Percentiles rank a stretch among this genome's conserved stretches.
Evolutionary conservation across 2,329 filamentous ascomycete species (phyloP).

Genomic region (Phyllosticta citrichinensis): DNA sequence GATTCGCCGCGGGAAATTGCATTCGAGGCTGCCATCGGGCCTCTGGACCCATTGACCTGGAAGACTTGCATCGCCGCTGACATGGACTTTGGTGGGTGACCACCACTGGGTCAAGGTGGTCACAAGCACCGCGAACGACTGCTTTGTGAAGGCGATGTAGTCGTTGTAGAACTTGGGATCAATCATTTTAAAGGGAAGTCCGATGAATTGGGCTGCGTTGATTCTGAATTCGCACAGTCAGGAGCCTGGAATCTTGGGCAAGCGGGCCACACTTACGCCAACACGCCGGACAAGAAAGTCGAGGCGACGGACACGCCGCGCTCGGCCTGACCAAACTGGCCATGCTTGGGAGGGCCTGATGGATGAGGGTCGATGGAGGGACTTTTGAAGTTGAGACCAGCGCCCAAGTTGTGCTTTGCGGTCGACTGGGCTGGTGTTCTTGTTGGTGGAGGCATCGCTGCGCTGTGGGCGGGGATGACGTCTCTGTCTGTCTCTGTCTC

Average conservation of each 20-base stretch:
- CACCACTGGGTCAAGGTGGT: constrained; percentile 78
- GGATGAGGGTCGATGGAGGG: constrained; percentile 32
- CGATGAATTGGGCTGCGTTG: constrained; percentile 63
- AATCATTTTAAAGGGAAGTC: constrained; percentile 63
- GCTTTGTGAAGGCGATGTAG: constrained; percentile 81
- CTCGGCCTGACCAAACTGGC: constrained; percentile 38
- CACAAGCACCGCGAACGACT: constrained; percentile 67
- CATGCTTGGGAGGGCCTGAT: constrained; percentile 36
- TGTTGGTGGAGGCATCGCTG: constrained; percentile 1
- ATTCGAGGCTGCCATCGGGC: constrained; percentile 62
- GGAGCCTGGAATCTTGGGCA: not conserved
- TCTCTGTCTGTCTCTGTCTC: not conserved
- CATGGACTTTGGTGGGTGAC: constrained; percentile 71
- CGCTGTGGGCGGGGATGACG: not conserved
- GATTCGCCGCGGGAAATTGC: constrained; percentile 70
- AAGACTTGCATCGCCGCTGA: constrained; percentile 76
- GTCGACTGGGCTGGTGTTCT: constrained; percentile 15
- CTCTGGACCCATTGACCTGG: constrained; percentile 62
- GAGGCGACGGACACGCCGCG: constrained; percentile 40
- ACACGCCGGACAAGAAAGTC: constrained; percentile 39
- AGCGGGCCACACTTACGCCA: constrained; percentile 30
- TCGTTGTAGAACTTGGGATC: constrained; percentile 71
- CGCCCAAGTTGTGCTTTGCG: constrained; percentile 29
- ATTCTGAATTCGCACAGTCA: constrained; percentile 25
- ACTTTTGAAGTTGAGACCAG: constrained; percentile 34